Evolutionary conservation across 1,139 yeast genomes (phyloP), one percentile per base, ranked within the genome.

Genomic region (Pichia sp.): DNA sequence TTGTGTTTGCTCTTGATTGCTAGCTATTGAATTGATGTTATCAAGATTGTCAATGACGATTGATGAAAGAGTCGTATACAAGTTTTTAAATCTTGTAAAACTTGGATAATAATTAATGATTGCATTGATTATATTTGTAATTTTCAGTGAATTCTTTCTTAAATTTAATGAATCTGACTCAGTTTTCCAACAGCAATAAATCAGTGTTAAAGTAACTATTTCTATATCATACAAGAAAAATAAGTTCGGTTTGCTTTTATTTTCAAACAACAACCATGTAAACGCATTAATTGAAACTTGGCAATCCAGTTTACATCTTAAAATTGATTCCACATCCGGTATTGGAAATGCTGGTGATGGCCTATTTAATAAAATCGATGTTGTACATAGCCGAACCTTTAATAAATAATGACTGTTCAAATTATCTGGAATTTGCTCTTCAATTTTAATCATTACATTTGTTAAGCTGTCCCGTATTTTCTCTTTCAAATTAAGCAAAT

Each of bases 101-200:
- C 44, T 49, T n/a, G 55, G 54, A 26, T 48, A 56, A 25, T 29
- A 38, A 3, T 36, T 42, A 38, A 53, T 45, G 4, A 57, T 52
- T 25, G 51, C 54, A 20, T 54, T 46, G 53, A 56, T 53, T n/a
- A 58, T 39, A 15, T 35, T 37, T 25, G 47, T 20, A 12, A 52
- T 45, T 16, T 48, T 46, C 2, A 18, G 5, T 0, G 60, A 53
- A 29, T 56, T 54, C 7, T 42, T 34, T 25, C 50, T 46, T 11
- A 57, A 47, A 16, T 43, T 42, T n/a, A 26, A 43, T 3, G 60
- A 52, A 26, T 49, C 42, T 7, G 46, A 27, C 24, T 57, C 60
- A 3, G 52, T 25, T 39, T 59, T 51, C 60, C 60, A 58, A 22
- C 56, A 56, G 29, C 59, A 56, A 39, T 56, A 58, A 11, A 57